Conservation (phyloP, 2,329 filamentous ascomycete species). For the Chrysosporium queenslandicum region DNA sequence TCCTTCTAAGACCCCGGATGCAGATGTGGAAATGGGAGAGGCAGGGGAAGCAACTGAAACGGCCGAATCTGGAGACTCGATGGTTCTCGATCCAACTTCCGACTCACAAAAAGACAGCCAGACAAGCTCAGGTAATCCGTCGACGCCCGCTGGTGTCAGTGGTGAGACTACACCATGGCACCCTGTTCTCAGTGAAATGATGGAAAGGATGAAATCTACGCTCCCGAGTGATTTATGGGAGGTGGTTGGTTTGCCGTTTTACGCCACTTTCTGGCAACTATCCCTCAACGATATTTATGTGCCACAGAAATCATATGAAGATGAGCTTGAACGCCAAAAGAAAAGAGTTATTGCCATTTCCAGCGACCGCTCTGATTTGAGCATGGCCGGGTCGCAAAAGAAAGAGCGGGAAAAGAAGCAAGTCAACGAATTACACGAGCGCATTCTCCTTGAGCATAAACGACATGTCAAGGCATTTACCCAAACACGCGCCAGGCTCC, state of each 20-base stretch:
- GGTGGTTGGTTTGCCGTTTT: conserved; percentile 69
- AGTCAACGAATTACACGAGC: conserved; percentile 57
- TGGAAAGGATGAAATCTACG: conserved; percentile 54
- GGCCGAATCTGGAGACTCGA: conserved; percentile 6
- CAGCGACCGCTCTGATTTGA: conserved; percentile 63
- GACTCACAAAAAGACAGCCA: conserved; percentile 14
- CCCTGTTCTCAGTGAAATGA: conserved; percentile 62
- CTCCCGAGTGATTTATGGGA: conserved; percentile 56
- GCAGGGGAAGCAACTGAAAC: conserved; percentile 20
- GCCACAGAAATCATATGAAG: conserved; percentile 65
- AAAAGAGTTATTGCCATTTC: conserved; percentile 57
- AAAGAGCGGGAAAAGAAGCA: conserved; percentile 62
- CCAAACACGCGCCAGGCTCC: conserved; percentile 58
- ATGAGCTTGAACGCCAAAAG: conserved; percentile 60
- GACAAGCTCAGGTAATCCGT: conserved; percentile 15
- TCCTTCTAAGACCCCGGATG: conserved; percentile 20
- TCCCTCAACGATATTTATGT: conserved; percentile 71
- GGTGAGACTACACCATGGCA: conserved; percentile 47
- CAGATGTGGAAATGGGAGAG: conserved; percentile 25
- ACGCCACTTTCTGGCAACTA: conserved; percentile 84
- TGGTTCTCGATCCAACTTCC: conserved; percentile 8
- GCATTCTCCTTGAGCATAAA: conserved; percentile 62
- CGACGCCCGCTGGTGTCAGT: conserved; percentile 24
- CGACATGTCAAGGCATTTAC: conserved; percentile 57
- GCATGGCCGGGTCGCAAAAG: conserved; percentile 52